phyloP scores from a whole-genome alignment of 331 rosid species.

The Pyrus hybrid region DNA sequence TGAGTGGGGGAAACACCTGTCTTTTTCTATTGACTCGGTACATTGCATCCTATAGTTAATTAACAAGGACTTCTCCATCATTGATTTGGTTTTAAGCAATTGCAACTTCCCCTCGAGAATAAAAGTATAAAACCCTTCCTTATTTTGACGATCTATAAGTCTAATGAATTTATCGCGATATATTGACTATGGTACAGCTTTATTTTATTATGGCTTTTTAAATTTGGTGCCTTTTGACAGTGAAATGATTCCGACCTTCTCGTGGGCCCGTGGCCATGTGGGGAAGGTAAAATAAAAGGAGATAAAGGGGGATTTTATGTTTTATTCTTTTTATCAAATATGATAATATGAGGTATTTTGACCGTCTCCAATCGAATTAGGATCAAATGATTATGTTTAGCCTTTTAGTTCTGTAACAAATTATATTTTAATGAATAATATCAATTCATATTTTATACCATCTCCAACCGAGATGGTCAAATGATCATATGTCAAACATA shows the following conservation, averaged over 20 bases:
- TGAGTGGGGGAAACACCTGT: no score
- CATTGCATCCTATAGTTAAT: slow-evolving; percentile 14
- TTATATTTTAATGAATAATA: no score
- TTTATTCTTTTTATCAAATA: neutral
- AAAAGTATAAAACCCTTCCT: no score
- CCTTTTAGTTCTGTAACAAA: no score
- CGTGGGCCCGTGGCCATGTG: neutral
- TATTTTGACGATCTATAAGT: neutral
- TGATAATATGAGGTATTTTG: no score
- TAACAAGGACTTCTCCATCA: neutral
- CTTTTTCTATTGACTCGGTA: no score
- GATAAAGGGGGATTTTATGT: neutral
- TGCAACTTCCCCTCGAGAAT: slow-evolving; percentile 1
- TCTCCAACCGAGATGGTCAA: no score
- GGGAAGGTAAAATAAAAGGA: neutral
- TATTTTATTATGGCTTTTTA: neutral
- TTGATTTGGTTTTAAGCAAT: neutral
- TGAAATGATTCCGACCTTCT: slow-evolving; percentile 2
- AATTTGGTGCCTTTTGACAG: neutral
- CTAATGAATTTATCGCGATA: neutral
- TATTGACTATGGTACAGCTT: neutral
- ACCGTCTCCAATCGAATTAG: no score
- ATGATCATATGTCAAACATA: no score
- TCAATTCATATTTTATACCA: no score
- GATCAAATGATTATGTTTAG: no score